These are phyloP conservation scores for Paradendryphiella salina DNA, from an alignment of 2,329 filamentous ascomycete genomes.

Conservation along the genomic window DNA sequence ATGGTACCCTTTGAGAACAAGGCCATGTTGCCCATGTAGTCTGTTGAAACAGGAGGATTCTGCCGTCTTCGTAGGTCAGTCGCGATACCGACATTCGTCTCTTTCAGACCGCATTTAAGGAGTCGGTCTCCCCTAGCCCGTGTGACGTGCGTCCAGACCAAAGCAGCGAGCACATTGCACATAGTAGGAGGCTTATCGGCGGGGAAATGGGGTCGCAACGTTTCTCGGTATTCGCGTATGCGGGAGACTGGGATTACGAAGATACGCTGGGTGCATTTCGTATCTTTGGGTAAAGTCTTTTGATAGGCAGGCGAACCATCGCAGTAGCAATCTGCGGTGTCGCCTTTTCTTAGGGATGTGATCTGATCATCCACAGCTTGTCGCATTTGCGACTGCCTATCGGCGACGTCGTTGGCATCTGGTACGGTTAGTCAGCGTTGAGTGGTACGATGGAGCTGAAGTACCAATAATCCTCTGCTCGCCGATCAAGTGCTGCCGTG, in stretches of 20 bases:
- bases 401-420: slow-evolving; percentile 26
- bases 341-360: slow-evolving; percentile 5
- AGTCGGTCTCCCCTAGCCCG: slow-evolving; percentile 35
- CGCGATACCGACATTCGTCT: slow-evolving; percentile 37
- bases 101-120: slow-evolving; percentile 18
- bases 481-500: slow-evolving; percentile 20
- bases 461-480: slow-evolving; percentile 18
- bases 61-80: slow-evolving; percentile 37
- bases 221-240: slow-evolving; percentile 35
- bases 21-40: slow-evolving; percentile 43
- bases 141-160: slow-evolving; percentile 45
- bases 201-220: slow-evolving; percentile 24
- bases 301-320: slow-evolving; percentile 31
- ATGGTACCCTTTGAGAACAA: slow-evolving; percentile 36
- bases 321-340: slow-evolving; percentile 34
- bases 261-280: slow-evolving; percentile 32
- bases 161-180: slow-evolving; percentile 40
- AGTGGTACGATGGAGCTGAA: not conserved
- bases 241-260: slow-evolving; percentile 36
- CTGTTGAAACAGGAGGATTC: slow-evolving; percentile 25
- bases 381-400: slow-evolving; percentile 31
- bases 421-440: slow-evolving; percentile 15
- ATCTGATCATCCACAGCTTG: slow-evolving; percentile 28
- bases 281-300: slow-evolving; percentile 32
- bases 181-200: slow-evolving; percentile 28